Percentiles rank a stretch among this genome's conserved stretches.
phyloP scores from a whole-genome alignment of 1,284 basidiomycete genomes.

The Apiotrichum akiyoshidainum region DNA sequence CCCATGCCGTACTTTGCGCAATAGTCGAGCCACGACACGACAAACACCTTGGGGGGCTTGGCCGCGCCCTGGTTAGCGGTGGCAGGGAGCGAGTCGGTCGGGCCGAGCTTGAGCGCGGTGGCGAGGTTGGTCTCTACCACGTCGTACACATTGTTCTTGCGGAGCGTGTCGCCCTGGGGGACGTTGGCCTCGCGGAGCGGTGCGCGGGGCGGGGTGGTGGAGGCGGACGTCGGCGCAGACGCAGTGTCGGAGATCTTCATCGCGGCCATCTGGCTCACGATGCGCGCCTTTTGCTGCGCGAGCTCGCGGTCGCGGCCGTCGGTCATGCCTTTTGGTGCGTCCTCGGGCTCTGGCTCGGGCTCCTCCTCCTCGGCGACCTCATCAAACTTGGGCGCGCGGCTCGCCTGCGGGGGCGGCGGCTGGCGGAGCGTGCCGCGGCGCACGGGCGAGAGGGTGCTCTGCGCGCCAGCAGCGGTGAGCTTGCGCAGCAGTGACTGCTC shows the following conservation, averaged over 20 bases:
- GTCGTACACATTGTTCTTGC: conserved; percentile 13
- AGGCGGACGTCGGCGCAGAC: neutral
- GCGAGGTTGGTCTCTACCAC: conserved; percentile 60
- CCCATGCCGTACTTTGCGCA: conserved; percentile 99
- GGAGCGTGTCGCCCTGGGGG: neutral
- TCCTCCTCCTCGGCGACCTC: conserved; percentile 45
- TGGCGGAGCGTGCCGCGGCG: conserved; percentile 33
- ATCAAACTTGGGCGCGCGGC: conserved; percentile 58
- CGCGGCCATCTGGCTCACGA: conserved; percentile 78
- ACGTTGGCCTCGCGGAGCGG: conserved; percentile 10
- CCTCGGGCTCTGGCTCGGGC: conserved; percentile 48
- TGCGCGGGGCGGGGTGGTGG: neutral
- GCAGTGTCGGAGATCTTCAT: conserved; percentile 21
- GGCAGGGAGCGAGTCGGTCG: neutral
- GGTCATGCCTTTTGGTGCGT: conserved; percentile 21
- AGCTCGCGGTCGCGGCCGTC: conserved; percentile 52
- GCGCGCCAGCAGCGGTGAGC: conserved; percentile 49
- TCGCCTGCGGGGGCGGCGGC: conserved; percentile 30
- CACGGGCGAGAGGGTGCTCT: conserved; percentile 43
- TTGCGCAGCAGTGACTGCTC: conserved; percentile 62
- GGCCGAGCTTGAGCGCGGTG: conserved; percentile 34
- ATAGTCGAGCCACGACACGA: conserved; percentile 97
- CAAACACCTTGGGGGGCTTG: conserved; percentile 73
- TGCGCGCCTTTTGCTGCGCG: conserved; percentile 79
- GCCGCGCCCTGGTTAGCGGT: neutral